phyloP scores from a whole-genome alignment of 495 filamentous ascomycete species.

The Lasiosphaeria ovina region DNA sequence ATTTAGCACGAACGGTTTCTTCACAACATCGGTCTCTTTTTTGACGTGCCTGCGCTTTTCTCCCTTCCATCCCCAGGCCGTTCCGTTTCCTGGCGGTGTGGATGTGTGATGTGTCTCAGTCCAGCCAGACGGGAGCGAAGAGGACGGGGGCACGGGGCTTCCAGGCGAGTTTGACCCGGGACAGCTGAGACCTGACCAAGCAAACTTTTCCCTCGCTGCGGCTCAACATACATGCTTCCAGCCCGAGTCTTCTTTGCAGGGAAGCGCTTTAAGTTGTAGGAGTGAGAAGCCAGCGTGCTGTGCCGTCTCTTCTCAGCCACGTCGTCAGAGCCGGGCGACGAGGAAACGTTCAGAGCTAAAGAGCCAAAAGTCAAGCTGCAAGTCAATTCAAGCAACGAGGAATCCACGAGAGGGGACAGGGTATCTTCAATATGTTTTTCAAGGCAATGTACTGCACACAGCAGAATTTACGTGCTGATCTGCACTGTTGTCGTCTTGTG shows the following conservation, averaged over 20 bases:
- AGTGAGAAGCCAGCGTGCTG: neutral
- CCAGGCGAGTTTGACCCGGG: neutral
- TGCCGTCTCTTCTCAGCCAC: slow-evolving; percentile 9
- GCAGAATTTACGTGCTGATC: neutral
- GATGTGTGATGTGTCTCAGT: neutral
- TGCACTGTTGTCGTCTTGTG: neutral
- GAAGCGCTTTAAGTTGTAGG: neutral
- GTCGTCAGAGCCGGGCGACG: slow-evolving; percentile 9
- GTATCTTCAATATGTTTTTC: neutral
- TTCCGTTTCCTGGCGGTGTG: neutral
- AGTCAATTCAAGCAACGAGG: neutral
- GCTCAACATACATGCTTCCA: neutral
- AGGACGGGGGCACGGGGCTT: neutral
- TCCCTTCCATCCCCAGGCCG: no score
- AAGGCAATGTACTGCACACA: neutral
- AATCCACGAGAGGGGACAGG: neutral
- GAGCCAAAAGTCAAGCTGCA: neutral
- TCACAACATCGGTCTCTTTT: no score
- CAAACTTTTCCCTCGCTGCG: neutral
- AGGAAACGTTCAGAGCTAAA: neutral
- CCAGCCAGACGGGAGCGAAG: neutral
- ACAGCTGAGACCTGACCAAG: slow-evolving; percentile 1
- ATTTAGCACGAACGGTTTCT: no score
- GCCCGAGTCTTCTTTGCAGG: neutral
- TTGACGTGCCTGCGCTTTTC: no score